Conservation (phyloP, 345 rosid genomes). For the Streptanthus diversifolius region DNA sequence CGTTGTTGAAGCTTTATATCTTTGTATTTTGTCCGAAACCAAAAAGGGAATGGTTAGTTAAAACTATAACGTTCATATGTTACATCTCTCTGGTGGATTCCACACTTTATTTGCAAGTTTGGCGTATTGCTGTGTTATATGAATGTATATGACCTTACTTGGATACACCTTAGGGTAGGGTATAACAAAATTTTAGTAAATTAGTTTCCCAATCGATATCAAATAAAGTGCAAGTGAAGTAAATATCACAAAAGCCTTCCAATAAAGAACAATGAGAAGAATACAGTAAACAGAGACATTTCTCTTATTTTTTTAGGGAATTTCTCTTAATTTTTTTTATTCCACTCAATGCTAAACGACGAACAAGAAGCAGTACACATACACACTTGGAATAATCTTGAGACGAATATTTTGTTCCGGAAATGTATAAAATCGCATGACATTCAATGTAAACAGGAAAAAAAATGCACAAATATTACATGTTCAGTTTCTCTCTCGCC, state of each 20-base stretch:
- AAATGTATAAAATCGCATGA: neutral
- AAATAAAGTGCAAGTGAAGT: neutral
- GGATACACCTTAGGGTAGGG: neutral
- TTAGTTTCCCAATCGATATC: neutral
- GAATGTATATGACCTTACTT: neutral
- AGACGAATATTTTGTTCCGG: neutral
- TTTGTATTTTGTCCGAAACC: conserved; percentile 19
- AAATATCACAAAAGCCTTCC: neutral
- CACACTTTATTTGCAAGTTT: neutral
- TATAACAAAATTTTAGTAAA: neutral
- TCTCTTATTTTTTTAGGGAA: neutral
- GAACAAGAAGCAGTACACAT: neutral
- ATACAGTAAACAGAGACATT: neutral
- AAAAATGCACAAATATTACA: neutral
- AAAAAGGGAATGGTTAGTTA: conserved; percentile 9
- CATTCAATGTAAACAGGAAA: neutral
- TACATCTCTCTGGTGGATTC: neutral
- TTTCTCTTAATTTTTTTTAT: neutral
- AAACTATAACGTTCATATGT: neutral
- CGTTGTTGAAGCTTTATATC: conserved; percentile 18
- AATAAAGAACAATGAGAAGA: neutral
- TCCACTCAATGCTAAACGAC: neutral
- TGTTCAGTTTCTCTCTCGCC: neutral
- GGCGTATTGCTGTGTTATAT: neutral
- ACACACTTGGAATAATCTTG: neutral